phyloP scores from a whole-genome alignment of 1,284 basidiomycete genomes.

The Sanghuangporus baumii region DNA sequence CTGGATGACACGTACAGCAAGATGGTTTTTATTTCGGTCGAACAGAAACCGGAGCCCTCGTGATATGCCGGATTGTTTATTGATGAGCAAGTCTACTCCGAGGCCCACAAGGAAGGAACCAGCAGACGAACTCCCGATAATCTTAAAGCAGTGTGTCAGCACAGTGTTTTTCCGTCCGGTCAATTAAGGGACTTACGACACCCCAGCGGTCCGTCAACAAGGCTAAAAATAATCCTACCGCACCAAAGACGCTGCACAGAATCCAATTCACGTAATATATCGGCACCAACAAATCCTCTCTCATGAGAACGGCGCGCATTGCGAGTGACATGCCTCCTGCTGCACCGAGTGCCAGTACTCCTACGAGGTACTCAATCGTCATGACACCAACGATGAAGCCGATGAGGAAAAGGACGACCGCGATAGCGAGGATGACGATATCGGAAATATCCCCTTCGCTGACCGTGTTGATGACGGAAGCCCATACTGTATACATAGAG shows the following conservation, averaged over 20 bases:
- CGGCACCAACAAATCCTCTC: conserved; percentile 42
- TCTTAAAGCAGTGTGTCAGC: conserved; percentile 25
- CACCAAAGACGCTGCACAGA: conserved; percentile 39
- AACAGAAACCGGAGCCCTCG: conserved; percentile 55
- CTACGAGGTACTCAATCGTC: conserved; percentile 41
- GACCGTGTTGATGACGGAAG: conserved; percentile 52
- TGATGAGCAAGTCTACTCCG: conserved; percentile 49
- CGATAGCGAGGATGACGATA: conserved; percentile 41
- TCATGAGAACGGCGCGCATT: conserved; percentile 47
- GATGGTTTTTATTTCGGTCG: conserved; percentile 54
- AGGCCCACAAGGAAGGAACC: conserved; percentile 55
- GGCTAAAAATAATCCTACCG: conserved; percentile 36
- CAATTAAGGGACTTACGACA: conserved; percentile 39
- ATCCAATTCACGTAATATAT: conserved; percentile 48
- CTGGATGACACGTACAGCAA: conserved; percentile 36
- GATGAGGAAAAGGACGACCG: conserved; percentile 42
- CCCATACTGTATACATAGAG: conserved; percentile 40
- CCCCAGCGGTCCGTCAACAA: conserved; percentile 41
- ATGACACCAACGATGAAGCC: conserved; percentile 50
- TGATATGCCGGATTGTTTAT: conserved; percentile 57
- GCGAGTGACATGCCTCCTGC: conserved; percentile 53
- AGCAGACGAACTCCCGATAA: conserved; percentile 45
- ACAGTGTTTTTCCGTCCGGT: conserved; percentile 1
- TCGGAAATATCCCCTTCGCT: conserved; percentile 45
- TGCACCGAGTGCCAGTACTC: conserved; percentile 38